A percentile compares a stretch with the other conserved stretches of the same genome.
phyloP scores from a whole-genome alignment of 768 basidiomycete species.

The Mycena galericulata region DNA sequence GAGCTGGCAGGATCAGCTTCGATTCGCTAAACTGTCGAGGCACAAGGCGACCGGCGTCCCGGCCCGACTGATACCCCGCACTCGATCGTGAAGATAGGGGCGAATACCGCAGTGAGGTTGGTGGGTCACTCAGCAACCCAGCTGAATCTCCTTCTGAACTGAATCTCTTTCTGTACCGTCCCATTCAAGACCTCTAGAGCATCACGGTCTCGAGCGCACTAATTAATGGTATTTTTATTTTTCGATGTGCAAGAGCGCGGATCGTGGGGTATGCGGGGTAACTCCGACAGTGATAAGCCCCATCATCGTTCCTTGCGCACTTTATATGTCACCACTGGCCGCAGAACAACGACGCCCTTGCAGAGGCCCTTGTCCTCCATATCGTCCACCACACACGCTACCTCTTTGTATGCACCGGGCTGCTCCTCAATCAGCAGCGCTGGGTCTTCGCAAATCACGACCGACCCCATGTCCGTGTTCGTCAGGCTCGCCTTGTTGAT shows the following conservation, averaged over 20 bases:
- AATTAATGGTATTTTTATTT: too few relatives aligned
- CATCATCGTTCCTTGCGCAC: conserved; percentile 37
- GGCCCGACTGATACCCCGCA: neutral
- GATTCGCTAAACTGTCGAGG: conserved; percentile 17
- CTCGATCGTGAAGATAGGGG: too few relatives aligned
- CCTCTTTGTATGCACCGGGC: conserved; percentile 54
- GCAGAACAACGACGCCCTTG: conserved; percentile 43
- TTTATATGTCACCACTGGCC: conserved; percentile 54
- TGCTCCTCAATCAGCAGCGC: conserved; percentile 53
- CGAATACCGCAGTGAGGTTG: too few relatives aligned
- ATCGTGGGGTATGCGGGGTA: neutral
- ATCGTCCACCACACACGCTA: conserved; percentile 49
- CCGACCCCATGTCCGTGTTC: conserved; percentile 49
- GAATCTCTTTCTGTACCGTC: too few relatives aligned
- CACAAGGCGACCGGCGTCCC: neutral
- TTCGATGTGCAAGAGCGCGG: neutral
- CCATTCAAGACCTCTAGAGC: too few relatives aligned
- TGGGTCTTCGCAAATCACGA: conserved; percentile 50
- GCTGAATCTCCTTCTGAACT: too few relatives aligned
- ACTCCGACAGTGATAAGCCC: neutral
- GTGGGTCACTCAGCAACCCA: too few relatives aligned
- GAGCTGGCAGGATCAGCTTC: conserved; percentile 32
- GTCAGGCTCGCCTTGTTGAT: conserved; percentile 43
- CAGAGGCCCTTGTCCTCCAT: conserved; percentile 47
- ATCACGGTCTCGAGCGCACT: too few relatives aligned